These are phyloP conservation scores for carrot (Daucus carota) DNA, from an alignment of 129 eudicot genomes.

Conservation along the genomic window DNA sequence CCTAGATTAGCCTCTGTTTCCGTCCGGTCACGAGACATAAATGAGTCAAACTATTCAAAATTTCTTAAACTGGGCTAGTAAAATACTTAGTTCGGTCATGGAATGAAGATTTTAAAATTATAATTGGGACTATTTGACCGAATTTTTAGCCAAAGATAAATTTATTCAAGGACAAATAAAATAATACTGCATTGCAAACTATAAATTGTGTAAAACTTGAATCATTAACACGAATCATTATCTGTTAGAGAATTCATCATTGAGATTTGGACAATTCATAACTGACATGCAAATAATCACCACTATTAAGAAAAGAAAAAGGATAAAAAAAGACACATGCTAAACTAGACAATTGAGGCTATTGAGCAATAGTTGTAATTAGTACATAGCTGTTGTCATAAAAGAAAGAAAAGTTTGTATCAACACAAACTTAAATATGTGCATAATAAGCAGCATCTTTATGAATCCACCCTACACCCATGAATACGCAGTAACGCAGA, in stretches of 20 bases:
- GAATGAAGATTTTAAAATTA: too few species aligned
- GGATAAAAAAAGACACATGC: background rate
- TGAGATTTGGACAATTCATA: background rate
- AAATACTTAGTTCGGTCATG: too few species aligned
- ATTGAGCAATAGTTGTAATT: background rate
- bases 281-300: background rate
- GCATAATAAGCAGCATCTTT: background rate
- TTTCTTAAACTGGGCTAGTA: too few species aligned
- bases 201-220: background rate
- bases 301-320: background rate
- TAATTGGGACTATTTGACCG: too few species aligned
- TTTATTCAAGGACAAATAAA: too few species aligned
- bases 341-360: background rate
- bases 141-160: too few species aligned
- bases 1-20: too few species aligned
- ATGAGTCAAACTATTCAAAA: too few species aligned
- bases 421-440: background rate
- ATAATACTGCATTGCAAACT: too few species aligned
- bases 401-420: background rate
- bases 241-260: background rate
- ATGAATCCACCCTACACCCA: background rate
- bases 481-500: conserved; percentile 2
- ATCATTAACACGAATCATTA: background rate
- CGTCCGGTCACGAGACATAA: too few species aligned
- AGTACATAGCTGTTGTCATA: background rate